These are phyloP conservation scores for Malassezia furfur DNA, from an alignment of 1,284 basidiomycete species.

Conservation along the genomic window DNA sequence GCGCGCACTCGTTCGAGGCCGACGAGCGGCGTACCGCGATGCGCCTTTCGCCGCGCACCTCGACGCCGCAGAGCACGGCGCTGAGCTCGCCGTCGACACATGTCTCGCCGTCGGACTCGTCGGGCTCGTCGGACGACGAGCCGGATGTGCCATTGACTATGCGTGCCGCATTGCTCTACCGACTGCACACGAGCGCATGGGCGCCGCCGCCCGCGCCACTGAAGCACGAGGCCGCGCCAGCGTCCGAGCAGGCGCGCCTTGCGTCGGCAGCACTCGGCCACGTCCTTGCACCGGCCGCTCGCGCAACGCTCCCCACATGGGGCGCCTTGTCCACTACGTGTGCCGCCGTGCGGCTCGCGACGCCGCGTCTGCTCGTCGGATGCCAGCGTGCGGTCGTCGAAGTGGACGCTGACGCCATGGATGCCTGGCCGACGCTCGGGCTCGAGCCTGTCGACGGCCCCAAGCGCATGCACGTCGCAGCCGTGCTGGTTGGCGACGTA, in stretches of 20 bases:
- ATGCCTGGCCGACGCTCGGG: slow-evolving; percentile 6
- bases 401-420: neutral
- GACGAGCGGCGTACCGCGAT: neutral
- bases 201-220: neutral
- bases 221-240: neutral
- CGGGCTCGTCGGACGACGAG: neutral
- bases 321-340: neutral
- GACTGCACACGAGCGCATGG: slow-evolving; percentile 3
- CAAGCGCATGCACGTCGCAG: neutral
- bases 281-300: neutral
- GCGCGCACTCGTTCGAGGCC: neutral
- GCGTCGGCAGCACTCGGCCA: neutral
- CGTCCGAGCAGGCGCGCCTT: neutral
- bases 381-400: slow-evolving; percentile 8
- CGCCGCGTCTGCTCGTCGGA: slow-evolving; percentile 7
- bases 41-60: neutral
- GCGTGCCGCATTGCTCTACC: neutral
- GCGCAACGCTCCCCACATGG: neutral
- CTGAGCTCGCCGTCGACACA: neutral
- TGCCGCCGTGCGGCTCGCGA: neutral
- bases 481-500: slow-evolving; percentile 7
- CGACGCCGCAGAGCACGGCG: slow-evolving; percentile 1
- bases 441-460: slow-evolving; percentile 7
- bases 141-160: neutral
- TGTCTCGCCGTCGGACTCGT: neutral